A percentile compares a stretch with the other conserved stretches of the same genome.
These are phyloP conservation scores for Aspergillus sp. DNA, from an alignment of 2,329 filamentous ascomycete species.

Conservation along the genomic window DNA sequence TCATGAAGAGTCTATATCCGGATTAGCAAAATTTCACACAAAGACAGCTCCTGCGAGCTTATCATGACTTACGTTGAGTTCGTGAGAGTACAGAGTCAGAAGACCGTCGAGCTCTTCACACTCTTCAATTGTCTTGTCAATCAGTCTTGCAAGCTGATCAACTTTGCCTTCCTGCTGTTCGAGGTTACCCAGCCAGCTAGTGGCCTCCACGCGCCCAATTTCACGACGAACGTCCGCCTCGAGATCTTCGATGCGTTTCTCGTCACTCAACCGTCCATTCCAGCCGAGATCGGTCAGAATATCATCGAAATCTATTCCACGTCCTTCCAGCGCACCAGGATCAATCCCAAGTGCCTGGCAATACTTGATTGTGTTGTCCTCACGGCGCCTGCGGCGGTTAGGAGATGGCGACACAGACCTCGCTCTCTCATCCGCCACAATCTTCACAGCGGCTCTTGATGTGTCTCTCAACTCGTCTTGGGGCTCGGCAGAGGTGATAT, in stretches of 20 bases:
- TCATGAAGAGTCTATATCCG: constrained; percentile 74
- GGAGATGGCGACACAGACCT: constrained; percentile 34
- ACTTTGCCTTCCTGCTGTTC: constrained; percentile 88
- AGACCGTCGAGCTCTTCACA: constrained; percentile 95
- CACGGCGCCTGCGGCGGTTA: constrained; percentile 57
- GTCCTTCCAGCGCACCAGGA: constrained; percentile 66
- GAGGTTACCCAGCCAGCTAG: constrained; percentile 79
- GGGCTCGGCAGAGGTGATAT: constrained; percentile 18
- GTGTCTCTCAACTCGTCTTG: constrained; percentile 17
- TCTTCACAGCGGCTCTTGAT: constrained; percentile 15
- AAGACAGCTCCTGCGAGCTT: too few species aligned
- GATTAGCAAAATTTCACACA: constrained; percentile 17
- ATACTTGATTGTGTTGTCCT: constrained; percentile 74
- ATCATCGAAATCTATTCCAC: constrained; percentile 74
- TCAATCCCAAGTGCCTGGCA: constrained; percentile 75
- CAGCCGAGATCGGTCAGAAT: constrained; percentile 85
- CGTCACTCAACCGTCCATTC: constrained; percentile 71
- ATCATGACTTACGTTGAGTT: constrained; percentile 68
- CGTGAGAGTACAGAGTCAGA: constrained; percentile 88
- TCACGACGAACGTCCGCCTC: constrained; percentile 81
- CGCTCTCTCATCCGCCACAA: constrained; percentile 19
- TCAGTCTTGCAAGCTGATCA: constrained; percentile 75
- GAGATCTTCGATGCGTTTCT: constrained; percentile 72
- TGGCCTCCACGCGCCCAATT: constrained; percentile 84
- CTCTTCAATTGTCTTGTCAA: constrained; percentile 87